Percentiles rank a stretch among this genome's conserved stretches.
Conservation (phyloP, 768 basidiomycete species). For the Lactarius indigo region DNA sequence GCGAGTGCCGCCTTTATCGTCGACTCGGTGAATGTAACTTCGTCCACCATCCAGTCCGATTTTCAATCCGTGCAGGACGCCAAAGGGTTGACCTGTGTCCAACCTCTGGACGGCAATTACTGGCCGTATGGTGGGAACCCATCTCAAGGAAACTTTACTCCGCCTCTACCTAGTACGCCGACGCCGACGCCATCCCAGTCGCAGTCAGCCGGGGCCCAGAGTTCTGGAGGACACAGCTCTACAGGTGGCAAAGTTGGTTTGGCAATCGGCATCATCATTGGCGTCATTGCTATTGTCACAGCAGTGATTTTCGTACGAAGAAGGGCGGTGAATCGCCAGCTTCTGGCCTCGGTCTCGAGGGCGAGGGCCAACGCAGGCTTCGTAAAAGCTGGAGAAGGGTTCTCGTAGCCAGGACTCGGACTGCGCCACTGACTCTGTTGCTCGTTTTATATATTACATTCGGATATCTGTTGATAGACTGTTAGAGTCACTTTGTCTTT, state of each 20-base stretch:
- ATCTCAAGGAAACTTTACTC: conserved; percentile 27
- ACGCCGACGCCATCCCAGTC: conserved; percentile 22
- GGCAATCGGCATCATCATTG: conserved; percentile 48
- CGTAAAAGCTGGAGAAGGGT: not conserved
- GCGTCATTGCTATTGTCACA: conserved; percentile 40
- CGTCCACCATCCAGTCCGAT: conserved; percentile 46
- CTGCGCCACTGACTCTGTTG: not conserved
- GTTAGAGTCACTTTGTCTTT: not conserved
- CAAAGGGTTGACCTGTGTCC: conserved; percentile 60
- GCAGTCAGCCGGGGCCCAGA: conserved; percentile 3
- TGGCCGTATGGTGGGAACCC: conserved; percentile 69
- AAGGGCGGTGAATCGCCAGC: conserved; percentile 35
- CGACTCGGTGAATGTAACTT: conserved; percentile 40
- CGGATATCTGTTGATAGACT: not conserved
- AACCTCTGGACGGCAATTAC: conserved; percentile 60
- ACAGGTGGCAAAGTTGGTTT: conserved; percentile 45
- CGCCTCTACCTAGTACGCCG: conserved; percentile 24
- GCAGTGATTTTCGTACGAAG: conserved; percentile 47
- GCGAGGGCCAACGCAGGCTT: not conserved
- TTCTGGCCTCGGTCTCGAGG: not conserved
- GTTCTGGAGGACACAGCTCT: conserved; percentile 24
- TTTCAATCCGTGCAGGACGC: conserved; percentile 53
- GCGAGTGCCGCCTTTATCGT: conserved; percentile 57
- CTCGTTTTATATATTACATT: not conserved
- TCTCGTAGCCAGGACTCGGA: not conserved